phyloP scores from a whole-genome alignment of 148 eudicot species.

The Amaranthus cruentus region DNA sequence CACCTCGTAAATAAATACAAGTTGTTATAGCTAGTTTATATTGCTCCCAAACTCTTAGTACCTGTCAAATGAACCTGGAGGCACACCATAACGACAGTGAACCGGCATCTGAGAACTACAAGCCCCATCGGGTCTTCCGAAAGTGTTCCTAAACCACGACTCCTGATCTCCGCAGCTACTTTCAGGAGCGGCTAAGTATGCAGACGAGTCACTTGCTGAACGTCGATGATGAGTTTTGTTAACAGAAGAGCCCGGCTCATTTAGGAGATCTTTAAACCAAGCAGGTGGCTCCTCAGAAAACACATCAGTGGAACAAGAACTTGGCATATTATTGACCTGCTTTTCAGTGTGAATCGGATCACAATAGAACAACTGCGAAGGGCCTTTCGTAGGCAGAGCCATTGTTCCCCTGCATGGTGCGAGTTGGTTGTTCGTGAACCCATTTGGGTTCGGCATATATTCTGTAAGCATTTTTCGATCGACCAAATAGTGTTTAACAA shows the following conservation, averaged over 20 bases:
- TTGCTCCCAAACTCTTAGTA: too few species aligned
- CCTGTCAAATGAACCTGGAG: slow-evolving; percentile 9
- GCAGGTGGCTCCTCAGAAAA: slow-evolving; percentile 61
- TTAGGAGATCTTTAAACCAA: slow-evolving; percentile 80
- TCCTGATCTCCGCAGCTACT: slow-evolving; percentile 17
- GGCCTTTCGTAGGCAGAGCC: slow-evolving; percentile 26
- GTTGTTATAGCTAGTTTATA: too few species aligned
- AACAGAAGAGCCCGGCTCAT: slow-evolving; percentile 56
- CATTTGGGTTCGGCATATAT: slow-evolving; percentile 20
- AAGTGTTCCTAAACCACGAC: slow-evolving; percentile 9
- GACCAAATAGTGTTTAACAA: not conserved
- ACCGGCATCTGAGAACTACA: slow-evolving; percentile 26
- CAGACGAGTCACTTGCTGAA: slow-evolving; percentile 60
- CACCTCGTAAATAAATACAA: too few species aligned
- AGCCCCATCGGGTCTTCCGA: slow-evolving; percentile 5
- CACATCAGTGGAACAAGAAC: slow-evolving; percentile 36
- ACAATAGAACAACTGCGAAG: slow-evolving; percentile 13
- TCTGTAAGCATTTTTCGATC: slow-evolving; percentile 19
- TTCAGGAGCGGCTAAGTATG: slow-evolving; percentile 33
- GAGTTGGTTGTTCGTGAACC: slow-evolving; percentile 19
- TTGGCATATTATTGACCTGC: slow-evolving; percentile 29
- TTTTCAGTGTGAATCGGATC: slow-evolving; percentile 17
- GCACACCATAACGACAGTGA: slow-evolving; percentile 17
- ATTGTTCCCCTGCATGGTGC: slow-evolving; percentile 12
- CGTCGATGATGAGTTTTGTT: slow-evolving; percentile 57